phyloP scores from a whole-genome alignment of 106 monocot genomes.

The Dioscorea dumetorum region DNA sequence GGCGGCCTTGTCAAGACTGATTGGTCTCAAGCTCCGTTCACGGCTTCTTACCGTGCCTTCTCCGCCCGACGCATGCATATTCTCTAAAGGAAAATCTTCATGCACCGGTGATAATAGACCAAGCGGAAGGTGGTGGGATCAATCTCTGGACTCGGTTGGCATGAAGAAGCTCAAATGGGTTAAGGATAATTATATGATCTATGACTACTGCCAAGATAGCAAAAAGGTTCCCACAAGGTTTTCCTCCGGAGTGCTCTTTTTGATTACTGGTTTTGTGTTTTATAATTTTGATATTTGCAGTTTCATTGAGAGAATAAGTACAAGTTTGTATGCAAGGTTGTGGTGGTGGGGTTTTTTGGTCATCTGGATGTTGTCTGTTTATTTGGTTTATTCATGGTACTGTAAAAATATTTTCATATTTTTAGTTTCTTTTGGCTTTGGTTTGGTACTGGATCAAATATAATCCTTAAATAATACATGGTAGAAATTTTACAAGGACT shows the following conservation, averaged over 20 bases:
- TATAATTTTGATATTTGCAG: background rate
- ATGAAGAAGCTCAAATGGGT: slow-evolving; percentile 14
- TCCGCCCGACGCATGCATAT: slow-evolving; percentile 10
- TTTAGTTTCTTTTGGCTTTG: too few relatives aligned
- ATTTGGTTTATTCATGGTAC: too few relatives aligned
- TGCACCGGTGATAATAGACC: background rate
- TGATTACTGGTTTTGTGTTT: background rate
- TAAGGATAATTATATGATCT: slow-evolving; percentile 20
- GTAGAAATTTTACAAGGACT: too few relatives aligned
- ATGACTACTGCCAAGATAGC: slow-evolving; percentile 26
- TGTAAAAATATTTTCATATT: too few relatives aligned
- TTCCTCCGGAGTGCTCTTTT: slow-evolving; percentile 20
- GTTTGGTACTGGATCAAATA: too few relatives aligned
- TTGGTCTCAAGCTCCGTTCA: slow-evolving; percentile 27
- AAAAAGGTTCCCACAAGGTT: slow-evolving; percentile 16
- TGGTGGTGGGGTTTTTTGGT: too few relatives aligned
- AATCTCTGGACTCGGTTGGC: background rate
- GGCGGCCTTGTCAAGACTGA: slow-evolving; percentile 32
- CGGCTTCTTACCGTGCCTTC: slow-evolving; percentile 17
- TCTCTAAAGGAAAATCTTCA: background rate
- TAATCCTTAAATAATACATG: too few relatives aligned
- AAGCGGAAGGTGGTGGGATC: slow-evolving; percentile 9
- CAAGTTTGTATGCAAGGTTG: too few relatives aligned
- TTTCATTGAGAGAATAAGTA: too few relatives aligned
- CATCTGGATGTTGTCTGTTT: too few relatives aligned